Evolutionary conservation across 257 asterid genomes (phyloP).

Genomic region (Nicotiana benthamiana): DNA sequence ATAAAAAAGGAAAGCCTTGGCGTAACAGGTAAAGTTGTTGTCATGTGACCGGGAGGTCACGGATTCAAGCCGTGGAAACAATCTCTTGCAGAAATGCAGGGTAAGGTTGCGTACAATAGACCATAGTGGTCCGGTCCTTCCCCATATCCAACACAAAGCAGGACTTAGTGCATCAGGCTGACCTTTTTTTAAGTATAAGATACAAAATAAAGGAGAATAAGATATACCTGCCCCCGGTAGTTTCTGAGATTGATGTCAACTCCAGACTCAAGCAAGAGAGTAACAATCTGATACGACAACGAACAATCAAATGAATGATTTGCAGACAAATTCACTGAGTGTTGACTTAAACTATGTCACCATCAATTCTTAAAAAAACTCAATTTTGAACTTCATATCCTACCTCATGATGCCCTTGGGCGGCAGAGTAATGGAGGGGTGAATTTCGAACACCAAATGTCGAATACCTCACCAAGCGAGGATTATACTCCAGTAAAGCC

Average conservation of each 20-base stretch:
- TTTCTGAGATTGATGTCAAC: slow-evolving; percentile 83
- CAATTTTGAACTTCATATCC: neutral
- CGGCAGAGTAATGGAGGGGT: slow-evolving; percentile 86
- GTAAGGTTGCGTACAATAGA: no score
- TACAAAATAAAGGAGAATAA: neutral
- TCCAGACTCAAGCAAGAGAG: slow-evolving; percentile 72
- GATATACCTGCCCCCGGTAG: slow-evolving; percentile 72
- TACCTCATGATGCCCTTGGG: slow-evolving; percentile 96
- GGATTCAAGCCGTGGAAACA: no score
- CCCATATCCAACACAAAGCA: no score
- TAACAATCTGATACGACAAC: slow-evolving; percentile 49
- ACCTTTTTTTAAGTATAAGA: no score
- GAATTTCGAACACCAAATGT: slow-evolving; percentile 88
- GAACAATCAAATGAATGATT: slow-evolving; percentile 10
- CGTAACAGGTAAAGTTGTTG: no score
- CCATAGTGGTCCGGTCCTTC: no score
- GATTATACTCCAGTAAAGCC: slow-evolving; percentile 81
- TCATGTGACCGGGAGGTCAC: no score
- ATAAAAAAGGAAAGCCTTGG: neutral
- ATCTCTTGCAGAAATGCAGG: no score
- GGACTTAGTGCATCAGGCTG: no score
- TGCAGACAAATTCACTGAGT: neutral
- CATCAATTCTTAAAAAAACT: neutral
- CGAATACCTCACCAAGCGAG: slow-evolving; percentile 74
- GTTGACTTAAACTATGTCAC: slow-evolving; percentile 1